A percentile compares a stretch with the other conserved stretches of the same genome.
These are phyloP conservation scores for Chlamydomonas eustigma DNA, from an alignment of 139 green algal species.

Conservation along the genomic window DNA sequence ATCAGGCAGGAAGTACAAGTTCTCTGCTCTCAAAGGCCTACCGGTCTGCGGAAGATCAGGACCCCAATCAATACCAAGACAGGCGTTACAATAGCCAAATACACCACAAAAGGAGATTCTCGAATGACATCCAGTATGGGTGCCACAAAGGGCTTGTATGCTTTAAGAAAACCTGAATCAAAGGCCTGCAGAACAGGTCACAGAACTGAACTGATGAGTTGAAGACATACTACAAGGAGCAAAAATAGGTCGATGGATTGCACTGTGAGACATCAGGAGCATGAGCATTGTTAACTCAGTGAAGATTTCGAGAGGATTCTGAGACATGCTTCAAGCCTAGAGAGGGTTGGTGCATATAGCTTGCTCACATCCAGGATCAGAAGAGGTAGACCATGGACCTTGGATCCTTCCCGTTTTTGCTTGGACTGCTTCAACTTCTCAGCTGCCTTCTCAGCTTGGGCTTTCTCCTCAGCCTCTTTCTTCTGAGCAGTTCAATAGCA, in stretches of 20 bases:
- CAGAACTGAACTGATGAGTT: no score
- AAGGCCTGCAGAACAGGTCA: no score
- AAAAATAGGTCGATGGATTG: no score
- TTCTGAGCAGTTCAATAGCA: slow-evolving; percentile 3
- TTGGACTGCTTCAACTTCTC: not conserved
- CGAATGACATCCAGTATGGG: not conserved
- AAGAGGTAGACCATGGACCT: not conserved
- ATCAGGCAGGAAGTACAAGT: no score
- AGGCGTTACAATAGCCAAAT: not conserved
- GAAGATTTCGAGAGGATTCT: no score
- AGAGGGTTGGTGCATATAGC: no score
- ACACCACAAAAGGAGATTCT: not conserved
- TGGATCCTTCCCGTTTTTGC: not conserved
- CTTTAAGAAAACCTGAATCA: not conserved
- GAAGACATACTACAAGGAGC: no score
- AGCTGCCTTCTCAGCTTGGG: not conserved
- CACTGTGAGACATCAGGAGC: no score
- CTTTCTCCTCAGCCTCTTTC: not conserved
- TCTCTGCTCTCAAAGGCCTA: no score
- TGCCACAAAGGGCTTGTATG: not conserved
- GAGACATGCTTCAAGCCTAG: no score
- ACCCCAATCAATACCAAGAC: not conserved
- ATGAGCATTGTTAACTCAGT: no score
- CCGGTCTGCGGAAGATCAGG: not conserved
- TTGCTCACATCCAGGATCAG: not conserved